Conservation (phyloP, 129 eudicot species). For the Dittrichia graveolens region DNA sequence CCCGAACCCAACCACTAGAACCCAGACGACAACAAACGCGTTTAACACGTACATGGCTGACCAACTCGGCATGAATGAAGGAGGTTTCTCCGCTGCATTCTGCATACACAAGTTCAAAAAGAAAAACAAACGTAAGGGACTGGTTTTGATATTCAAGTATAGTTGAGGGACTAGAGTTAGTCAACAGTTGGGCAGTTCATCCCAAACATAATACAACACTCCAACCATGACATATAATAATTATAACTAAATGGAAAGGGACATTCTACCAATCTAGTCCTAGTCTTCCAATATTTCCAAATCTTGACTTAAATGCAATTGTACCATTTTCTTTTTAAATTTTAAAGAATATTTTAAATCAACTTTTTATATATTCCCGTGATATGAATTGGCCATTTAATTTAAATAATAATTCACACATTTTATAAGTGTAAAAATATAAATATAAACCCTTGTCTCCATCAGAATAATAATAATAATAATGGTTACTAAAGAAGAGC, state of each 20-base stretch:
- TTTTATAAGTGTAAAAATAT: background rate
- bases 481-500: conserved; percentile 26
- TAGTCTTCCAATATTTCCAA: conserved; percentile 32
- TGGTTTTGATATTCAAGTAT: conserved; percentile 6
- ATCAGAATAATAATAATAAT: no score
- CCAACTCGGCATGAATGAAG: conserved; percentile 65
- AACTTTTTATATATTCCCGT: no score
- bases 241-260: conserved; percentile 39
- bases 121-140: conserved; percentile 14
- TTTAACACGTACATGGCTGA: conserved; percentile 58
- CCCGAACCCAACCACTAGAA: conserved; percentile 74
- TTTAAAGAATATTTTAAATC: background rate
- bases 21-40: conserved; percentile 72
- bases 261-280: conserved; percentile 25
- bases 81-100: conserved; percentile 93
- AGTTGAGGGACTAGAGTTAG: conserved; percentile 22
- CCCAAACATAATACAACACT: conserved; percentile 44
- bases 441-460: conserved; percentile 10
- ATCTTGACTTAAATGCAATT: conserved; percentile 27
- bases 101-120: conserved; percentile 24
- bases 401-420: background rate
- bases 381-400: background rate
- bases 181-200: conserved; percentile 51
- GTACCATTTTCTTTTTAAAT: background rate
- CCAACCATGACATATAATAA: conserved; percentile 22